Conservation (phyloP, 352 stramenopile species). For the Aphanomyces cochlioides region DNA sequence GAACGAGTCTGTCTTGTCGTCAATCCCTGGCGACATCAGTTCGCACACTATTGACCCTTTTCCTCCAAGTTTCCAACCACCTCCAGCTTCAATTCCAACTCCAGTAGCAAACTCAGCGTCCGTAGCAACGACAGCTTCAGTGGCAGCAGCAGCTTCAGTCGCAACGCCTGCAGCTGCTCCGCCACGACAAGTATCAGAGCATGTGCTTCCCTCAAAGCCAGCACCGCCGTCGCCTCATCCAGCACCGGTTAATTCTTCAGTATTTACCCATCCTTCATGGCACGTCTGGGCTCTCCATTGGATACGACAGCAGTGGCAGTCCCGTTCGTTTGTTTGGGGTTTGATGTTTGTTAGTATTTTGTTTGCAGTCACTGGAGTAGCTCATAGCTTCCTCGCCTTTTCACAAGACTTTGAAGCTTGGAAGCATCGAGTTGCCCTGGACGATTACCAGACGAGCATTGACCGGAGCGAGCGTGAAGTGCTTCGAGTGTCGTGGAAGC, state of each 20-base stretch:
- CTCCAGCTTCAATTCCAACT: not conserved
- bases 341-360: constrained; percentile 9
- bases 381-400: not conserved
- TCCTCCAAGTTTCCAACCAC: not conserved
- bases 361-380: constrained; percentile 14
- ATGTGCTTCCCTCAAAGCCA: not conserved
- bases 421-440: constrained; percentile 19
- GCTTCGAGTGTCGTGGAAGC: constrained; percentile 5
- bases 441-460: constrained; percentile 20
- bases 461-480: constrained; percentile 21
- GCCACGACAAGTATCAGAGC: too few species aligned
- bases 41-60: not conserved
- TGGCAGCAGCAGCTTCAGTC: not conserved
- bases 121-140: too few species aligned
- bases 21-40: not conserved
- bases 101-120: too few species aligned
- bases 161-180: too few species aligned
- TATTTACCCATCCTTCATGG: not conserved
- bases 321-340: not conserved
- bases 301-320: not conserved
- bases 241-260: too few species aligned
- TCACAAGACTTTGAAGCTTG: constrained; percentile 27
- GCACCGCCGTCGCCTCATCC: too few species aligned
- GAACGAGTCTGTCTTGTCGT: not conserved
- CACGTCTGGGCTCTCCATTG: not conserved